These are phyloP conservation scores for Irpex sp. DNA, from an alignment of 1,284 basidiomycete genomes.

Conservation along the genomic window DNA sequence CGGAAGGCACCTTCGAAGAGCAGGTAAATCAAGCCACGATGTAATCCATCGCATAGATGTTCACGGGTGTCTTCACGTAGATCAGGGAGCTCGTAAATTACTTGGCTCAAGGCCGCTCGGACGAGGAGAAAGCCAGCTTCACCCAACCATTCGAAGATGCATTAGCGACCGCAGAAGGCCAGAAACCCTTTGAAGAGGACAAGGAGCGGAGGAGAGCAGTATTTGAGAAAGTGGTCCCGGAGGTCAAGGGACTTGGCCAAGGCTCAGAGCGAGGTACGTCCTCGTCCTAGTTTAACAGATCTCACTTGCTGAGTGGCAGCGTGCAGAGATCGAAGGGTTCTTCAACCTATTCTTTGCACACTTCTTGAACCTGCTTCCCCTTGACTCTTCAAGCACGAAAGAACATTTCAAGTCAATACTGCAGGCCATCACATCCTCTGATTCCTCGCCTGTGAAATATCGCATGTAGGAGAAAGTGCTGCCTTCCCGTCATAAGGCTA, in stretches of 20 bases:
- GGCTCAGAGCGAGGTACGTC: constrained; percentile 67
- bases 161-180: constrained; percentile 49
- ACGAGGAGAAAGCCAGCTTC: constrained; percentile 60
- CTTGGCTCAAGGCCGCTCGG: constrained; percentile 60
- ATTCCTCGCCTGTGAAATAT: constrained; percentile 55
- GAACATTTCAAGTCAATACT: constrained; percentile 47
- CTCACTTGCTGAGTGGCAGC: constrained; percentile 1
- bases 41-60: not conserved
- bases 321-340: constrained; percentile 77
- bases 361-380: constrained; percentile 51
- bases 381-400: constrained; percentile 49
- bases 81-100: constrained; percentile 78
- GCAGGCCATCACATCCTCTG: constrained; percentile 47
- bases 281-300: not conserved
- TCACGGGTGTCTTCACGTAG: constrained; percentile 32
- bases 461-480: constrained; percentile 47
- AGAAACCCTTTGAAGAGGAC: constrained; percentile 50
- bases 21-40: constrained; percentile 45
- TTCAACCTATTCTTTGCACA: constrained; percentile 77
- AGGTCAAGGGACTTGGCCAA: constrained; percentile 66
- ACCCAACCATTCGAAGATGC: constrained; percentile 64
- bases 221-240: constrained; percentile 50
- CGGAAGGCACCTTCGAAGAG: constrained; percentile 84
- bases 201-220: constrained; percentile 45
- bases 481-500: not conserved